phyloP scores from a whole-genome alignment of 805 yeast genomes.

The Wickerhamiella shivajii region DNA sequence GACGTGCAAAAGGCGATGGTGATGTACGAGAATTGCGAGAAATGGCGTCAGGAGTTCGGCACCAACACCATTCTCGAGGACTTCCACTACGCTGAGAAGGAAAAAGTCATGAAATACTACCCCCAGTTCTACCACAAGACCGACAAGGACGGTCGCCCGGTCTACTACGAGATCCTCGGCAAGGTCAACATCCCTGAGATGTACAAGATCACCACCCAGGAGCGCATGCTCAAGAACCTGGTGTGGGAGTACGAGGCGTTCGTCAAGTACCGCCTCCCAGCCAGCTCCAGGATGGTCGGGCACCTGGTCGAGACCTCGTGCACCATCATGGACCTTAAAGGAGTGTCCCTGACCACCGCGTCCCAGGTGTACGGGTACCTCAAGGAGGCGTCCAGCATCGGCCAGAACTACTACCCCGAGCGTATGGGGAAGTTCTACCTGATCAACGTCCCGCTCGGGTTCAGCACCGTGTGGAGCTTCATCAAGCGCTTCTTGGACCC shows the following conservation, averaged over 20 bases:
- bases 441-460: constrained; percentile 95
- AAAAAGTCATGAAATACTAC: constrained; percentile 71
- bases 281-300: constrained; percentile 75
- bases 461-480: constrained; percentile 79
- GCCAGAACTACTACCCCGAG: constrained; percentile 97
- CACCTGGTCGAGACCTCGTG: constrained; percentile 85
- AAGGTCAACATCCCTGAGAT: constrained; percentile 76
- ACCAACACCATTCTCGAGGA: constrained; percentile 74
- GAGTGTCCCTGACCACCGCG: constrained; percentile 74
- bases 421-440: constrained; percentile 97
- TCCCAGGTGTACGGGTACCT: constrained; percentile 77
- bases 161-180: constrained; percentile 88
- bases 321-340: constrained; percentile 89
- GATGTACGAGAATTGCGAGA: constrained; percentile 79
- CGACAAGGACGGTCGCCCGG: constrained; percentile 94
- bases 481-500: constrained; percentile 95
- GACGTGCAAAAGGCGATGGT: constrained; percentile 62
- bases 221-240: constrained; percentile 87
- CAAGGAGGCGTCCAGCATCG: constrained; percentile 82
- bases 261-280: constrained; percentile 72
- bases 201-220: constrained; percentile 88
- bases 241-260: constrained; percentile 97
- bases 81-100: constrained; percentile 88
- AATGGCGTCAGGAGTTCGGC: constrained; percentile 82
- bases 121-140: constrained; percentile 97